Conservation (phyloP, 805 yeast species). For the Candida namnaoensis region DNA sequence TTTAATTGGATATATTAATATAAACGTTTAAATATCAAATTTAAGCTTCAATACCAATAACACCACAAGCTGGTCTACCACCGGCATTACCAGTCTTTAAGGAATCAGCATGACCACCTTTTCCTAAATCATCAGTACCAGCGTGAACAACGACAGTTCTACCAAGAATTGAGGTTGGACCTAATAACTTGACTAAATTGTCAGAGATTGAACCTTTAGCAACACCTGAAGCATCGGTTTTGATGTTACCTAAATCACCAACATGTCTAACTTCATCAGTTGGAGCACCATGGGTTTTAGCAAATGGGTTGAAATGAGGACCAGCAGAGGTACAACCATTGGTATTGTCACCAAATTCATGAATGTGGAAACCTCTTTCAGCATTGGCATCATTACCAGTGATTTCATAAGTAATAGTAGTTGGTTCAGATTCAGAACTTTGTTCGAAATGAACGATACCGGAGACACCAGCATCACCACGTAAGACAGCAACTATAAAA, state of each 20-base stretch:
- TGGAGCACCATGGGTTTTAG: conserved; percentile 89
- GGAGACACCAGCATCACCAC: conserved; percentile 87
- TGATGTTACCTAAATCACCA: conserved; percentile 94
- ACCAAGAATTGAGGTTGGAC: conserved; percentile 83
- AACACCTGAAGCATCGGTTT: conserved; percentile 79
- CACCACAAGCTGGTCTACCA: conserved; percentile 98
- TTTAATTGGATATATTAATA: too few relatives aligned
- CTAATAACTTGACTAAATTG: conserved; percentile 67
- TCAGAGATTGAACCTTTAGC: conserved; percentile 90
- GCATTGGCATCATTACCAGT: conserved; percentile 85
- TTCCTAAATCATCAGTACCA: conserved; percentile 90
- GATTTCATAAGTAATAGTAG: conserved; percentile 83
- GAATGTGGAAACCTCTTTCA: conserved; percentile 95
- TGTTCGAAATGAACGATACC: conserved; percentile 90
- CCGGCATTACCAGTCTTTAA: conserved; percentile 97
- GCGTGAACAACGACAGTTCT: conserved; percentile 93
- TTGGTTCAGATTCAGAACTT: conserved; percentile 67
- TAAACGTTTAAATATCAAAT: too few relatives aligned
- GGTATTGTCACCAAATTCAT: conserved; percentile 97
- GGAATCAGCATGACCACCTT: conserved; percentile 88
- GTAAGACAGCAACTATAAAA: conserved; percentile 78
- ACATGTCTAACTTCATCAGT: conserved; percentile 74
- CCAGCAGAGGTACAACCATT: conserved; percentile 99
- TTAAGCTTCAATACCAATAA: conserved; percentile 49
- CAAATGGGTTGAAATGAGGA: conserved; percentile 92